Percentiles rank a stretch among this genome's conserved stretches.
These are phyloP conservation scores for Friedmanniomyces simplex DNA, from an alignment of 495 filamentous ascomycete genomes.

Conservation along the genomic window DNA sequence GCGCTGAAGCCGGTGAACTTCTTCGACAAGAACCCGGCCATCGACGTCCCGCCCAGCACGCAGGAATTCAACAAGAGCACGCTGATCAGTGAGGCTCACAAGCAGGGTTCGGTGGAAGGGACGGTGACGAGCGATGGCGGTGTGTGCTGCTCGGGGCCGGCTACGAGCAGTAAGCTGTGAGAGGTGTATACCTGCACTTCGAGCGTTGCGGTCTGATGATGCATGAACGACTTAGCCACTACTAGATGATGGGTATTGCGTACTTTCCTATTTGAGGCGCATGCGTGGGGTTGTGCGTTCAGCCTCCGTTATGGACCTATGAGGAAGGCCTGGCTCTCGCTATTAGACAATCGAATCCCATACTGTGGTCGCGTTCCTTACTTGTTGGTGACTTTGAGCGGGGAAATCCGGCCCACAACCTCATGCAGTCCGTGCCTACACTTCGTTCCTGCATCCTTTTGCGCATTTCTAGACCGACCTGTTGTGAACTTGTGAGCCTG, in stretches of 20 bases:
- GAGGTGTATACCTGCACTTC: background rate
- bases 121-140: constrained; percentile 31
- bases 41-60: constrained; percentile 58
- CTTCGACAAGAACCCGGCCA: constrained; percentile 62
- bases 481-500: no score
- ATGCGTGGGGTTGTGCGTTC: background rate
- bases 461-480: no score
- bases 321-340: background rate
- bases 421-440: no score
- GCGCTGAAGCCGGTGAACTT: constrained; percentile 60
- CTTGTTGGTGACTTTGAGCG: no score
- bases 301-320: background rate
- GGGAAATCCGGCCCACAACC: no score
- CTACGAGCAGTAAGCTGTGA: constrained; percentile 14
- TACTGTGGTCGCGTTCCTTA: no score
- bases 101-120: constrained; percentile 24
- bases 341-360: no score
- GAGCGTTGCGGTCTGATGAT: background rate
- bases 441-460: no score
- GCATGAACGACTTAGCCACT: background rate
- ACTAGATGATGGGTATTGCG: background rate
- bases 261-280: background rate
- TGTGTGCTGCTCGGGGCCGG: constrained; percentile 30
- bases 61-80: constrained; percentile 43
- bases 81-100: constrained; percentile 33